Percentiles rank a stretch among this genome's conserved stretches.
phyloP scores from a whole-genome alignment of 805 yeast genomes.

The Saccharomyces eubayanus region DNA sequence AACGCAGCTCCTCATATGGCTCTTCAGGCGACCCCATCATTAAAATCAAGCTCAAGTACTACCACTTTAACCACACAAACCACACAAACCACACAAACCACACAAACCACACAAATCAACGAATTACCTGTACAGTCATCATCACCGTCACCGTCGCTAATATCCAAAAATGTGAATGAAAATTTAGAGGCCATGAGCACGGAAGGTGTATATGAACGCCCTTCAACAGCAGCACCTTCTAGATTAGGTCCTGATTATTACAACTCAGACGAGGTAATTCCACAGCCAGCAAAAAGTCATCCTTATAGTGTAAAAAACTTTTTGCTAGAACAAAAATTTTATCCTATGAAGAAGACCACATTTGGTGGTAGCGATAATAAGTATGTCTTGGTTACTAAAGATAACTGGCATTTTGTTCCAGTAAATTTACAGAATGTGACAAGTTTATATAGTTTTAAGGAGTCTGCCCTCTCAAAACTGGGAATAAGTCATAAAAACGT shows the following conservation, averaged over 20 bases:
- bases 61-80: neutral
- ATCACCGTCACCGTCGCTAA: conserved; percentile 3
- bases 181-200: neutral
- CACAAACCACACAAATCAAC: neutral
- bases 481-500: conserved; percentile 20
- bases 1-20: neutral
- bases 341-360: conserved; percentile 27
- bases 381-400: conserved; percentile 53
- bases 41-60: neutral
- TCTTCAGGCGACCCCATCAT: conserved; percentile 3
- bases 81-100: neutral
- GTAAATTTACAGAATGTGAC: conserved; percentile 33
- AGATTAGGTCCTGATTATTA: neutral
- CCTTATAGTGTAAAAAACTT: conserved; percentile 8
- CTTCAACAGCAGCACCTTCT: neutral
- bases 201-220: neutral
- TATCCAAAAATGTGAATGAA: neutral
- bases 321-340: conserved; percentile 31
- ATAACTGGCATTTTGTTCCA: conserved; percentile 48
- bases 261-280: neutral
- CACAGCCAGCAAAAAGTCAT: neutral
- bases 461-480: conserved; percentile 33
- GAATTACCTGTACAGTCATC: conserved; percentile 3
- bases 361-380: conserved; percentile 17
- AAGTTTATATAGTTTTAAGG: conserved; percentile 34